Conservation (phyloP, 345 rosid genomes). For the Lepidium africanum region DNA sequence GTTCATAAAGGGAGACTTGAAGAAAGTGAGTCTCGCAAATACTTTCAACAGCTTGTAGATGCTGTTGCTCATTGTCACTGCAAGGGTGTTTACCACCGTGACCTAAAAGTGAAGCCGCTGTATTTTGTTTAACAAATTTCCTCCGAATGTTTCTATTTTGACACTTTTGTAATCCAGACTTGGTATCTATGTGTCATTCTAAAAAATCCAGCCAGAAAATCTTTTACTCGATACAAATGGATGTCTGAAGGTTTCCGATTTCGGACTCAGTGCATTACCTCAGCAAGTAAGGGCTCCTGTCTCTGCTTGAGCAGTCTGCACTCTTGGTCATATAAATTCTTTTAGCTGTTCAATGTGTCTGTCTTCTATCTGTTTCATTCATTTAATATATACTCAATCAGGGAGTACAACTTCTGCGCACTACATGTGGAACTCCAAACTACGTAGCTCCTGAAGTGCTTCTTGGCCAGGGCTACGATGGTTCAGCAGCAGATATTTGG, state of each 20-base stretch:
- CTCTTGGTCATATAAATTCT: neutral
- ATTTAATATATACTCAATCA: slow-evolving; percentile 29
- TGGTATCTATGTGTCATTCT: neutral
- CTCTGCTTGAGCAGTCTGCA: neutral
- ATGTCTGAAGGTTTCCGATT: slow-evolving; percentile 88
- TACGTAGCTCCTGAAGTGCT: slow-evolving; percentile 96
- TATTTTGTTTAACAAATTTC: neutral
- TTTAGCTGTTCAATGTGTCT: neutral
- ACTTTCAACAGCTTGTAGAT: slow-evolving; percentile 93
- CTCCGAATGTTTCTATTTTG: neutral
- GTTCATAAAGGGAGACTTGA: slow-evolving; percentile 60
- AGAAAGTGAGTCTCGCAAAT: slow-evolving; percentile 64
- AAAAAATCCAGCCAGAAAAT: slow-evolving; percentile 76
- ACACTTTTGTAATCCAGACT: slow-evolving; percentile 9
- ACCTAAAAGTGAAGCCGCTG: slow-evolving; percentile 51
- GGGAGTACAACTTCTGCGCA: slow-evolving; percentile 91
- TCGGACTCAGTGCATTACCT: slow-evolving; percentile 94
- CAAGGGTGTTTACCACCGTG: slow-evolving; percentile 92
- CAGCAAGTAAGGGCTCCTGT: slow-evolving; percentile 66
- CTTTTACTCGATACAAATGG: slow-evolving; percentile 67
- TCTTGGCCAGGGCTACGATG: slow-evolving; percentile 61
- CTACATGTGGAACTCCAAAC: slow-evolving; percentile 97
- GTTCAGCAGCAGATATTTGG: slow-evolving; percentile 92
- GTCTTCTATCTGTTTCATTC: slow-evolving; percentile 9
- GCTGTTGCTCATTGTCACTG: slow-evolving; percentile 80